Evolutionary conservation across 495 filamentous ascomycete genomes (phyloP).

Genomic region (Oidiodendron maius): DNA sequence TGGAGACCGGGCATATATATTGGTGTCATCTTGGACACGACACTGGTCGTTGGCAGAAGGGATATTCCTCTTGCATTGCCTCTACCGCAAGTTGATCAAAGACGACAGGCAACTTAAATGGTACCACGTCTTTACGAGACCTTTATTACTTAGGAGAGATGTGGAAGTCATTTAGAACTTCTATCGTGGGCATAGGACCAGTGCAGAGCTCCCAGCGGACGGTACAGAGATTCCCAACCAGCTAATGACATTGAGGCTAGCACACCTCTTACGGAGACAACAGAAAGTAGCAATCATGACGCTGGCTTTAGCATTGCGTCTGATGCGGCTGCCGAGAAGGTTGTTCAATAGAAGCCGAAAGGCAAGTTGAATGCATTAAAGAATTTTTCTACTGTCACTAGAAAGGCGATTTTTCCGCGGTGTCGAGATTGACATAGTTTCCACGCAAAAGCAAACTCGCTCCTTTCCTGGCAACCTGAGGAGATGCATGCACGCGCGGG

Average conservation of each 20-base stretch:
- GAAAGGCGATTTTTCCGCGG: constrained; percentile 49
- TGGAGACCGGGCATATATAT: too few relatives aligned
- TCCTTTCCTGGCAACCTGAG: constrained; percentile 47
- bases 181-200: too few relatives aligned
- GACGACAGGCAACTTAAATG: constrained; percentile 51
- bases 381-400: constrained; percentile 38
- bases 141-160: constrained; percentile 43
- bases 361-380: constrained; percentile 30
- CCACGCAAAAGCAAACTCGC: constrained; percentile 35
- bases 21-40: constrained; percentile 53
- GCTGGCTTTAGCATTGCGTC: too few relatives aligned
- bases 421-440: constrained; percentile 54
- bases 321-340: too few relatives aligned
- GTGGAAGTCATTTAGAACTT: too few relatives aligned
- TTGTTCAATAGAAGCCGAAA: constrained; percentile 42
- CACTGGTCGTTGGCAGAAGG: constrained; percentile 47
- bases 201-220: too few relatives aligned
- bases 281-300: too few relatives aligned
- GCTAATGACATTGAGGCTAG: too few relatives aligned
- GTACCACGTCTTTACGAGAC: constrained; percentile 53
- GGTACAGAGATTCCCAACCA: too few relatives aligned
- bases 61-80: constrained; percentile 58
- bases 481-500: constrained; percentile 54
- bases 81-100: constrained; percentile 50
- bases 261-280: too few relatives aligned